These are phyloP conservation scores for Leptodontidium sp. DNA, from an alignment of 2,329 filamentous ascomycete genomes.

Conservation along the genomic window DNA sequence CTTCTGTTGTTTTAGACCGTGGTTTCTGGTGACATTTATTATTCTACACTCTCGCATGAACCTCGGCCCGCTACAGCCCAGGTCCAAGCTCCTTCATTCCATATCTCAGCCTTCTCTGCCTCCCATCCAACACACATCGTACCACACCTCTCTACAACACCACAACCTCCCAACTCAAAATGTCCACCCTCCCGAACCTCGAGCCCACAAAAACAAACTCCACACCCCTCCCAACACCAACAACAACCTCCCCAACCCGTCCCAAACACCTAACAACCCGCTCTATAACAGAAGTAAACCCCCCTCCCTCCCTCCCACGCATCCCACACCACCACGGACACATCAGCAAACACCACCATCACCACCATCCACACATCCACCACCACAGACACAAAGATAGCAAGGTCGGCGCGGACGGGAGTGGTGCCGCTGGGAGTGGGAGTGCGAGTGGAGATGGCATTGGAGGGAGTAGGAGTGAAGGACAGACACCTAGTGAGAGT, in stretches of 20 bases:
- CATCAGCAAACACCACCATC: slow-evolving; percentile 34
- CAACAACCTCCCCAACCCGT: slow-evolving; percentile 45
- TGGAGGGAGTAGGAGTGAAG: slow-evolving; percentile 48
- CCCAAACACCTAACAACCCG: slow-evolving; percentile 62
- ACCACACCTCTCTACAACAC: neutral
- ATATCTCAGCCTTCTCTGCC: slow-evolving; percentile 12
- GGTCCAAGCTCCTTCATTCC: neutral
- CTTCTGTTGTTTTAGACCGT: too few species aligned
- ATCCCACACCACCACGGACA: slow-evolving; percentile 48
- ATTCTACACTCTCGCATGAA: slow-evolving; percentile 8
- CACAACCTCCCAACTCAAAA: neutral
- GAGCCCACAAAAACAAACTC: slow-evolving; percentile 4
- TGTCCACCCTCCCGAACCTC: slow-evolving; percentile 3
- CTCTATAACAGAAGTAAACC: slow-evolving; percentile 49
- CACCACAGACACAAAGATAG: slow-evolving; percentile 33
- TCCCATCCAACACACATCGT: too few species aligned
- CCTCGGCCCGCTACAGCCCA: neutral
- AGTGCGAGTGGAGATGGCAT: slow-evolving; percentile 26
- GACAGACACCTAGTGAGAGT: slow-evolving; percentile 54
- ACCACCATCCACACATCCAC: slow-evolving; percentile 42
- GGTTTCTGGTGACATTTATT: too few species aligned
- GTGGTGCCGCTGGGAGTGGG: slow-evolving; percentile 21
- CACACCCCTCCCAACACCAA: slow-evolving; percentile 7
- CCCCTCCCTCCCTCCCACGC: slow-evolving; percentile 28
- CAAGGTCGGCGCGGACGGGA: too few species aligned